Evolutionary conservation across 495 filamentous ascomycete genomes (phyloP).

Genomic region (Penicillium taxi): DNA sequence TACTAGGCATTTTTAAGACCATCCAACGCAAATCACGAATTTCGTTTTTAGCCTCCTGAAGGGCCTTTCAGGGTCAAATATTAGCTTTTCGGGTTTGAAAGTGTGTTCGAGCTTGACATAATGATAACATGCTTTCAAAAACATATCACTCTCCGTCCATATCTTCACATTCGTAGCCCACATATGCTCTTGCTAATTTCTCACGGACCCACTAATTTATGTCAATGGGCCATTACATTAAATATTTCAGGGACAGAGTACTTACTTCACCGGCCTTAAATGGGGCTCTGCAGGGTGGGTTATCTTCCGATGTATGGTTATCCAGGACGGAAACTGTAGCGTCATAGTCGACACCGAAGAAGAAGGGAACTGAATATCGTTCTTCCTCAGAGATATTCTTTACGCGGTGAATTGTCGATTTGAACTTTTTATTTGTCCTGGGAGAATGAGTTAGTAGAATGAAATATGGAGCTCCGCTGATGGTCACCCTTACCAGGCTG

Average conservation of each 20-base stretch:
- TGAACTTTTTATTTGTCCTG: slow-evolving; percentile 37
- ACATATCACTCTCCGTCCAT: too few relatives aligned
- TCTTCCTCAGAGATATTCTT: slow-evolving; percentile 39
- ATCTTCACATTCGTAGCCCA: slow-evolving; percentile 11
- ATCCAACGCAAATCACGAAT: slow-evolving; percentile 14
- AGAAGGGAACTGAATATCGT: slow-evolving; percentile 43
- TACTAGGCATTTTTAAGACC: slow-evolving; percentile 14
- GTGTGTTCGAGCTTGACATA: too few relatives aligned
- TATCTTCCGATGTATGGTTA: slow-evolving; percentile 10
- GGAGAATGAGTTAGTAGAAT: not conserved
- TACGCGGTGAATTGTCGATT: slow-evolving; percentile 43
- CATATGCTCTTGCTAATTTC: slow-evolving; percentile 12
- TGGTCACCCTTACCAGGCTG: slow-evolving; percentile 29
- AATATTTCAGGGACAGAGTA: not conserved
- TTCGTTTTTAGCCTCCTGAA: not conserved
- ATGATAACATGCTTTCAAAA: too few relatives aligned
- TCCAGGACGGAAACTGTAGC: slow-evolving; percentile 19
- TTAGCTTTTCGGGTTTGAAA: not conserved
- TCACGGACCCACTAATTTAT: slow-evolving; percentile 11
- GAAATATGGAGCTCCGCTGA: not conserved
- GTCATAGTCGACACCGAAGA: slow-evolving; percentile 33
- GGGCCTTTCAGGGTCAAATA: too few relatives aligned
- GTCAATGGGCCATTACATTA: not conserved
- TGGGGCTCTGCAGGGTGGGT: slow-evolving; percentile 10
- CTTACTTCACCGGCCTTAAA: slow-evolving; percentile 24